phyloP scores from a whole-genome alignment of 306 rosid genomes.

The Trifolium repens region DNA sequence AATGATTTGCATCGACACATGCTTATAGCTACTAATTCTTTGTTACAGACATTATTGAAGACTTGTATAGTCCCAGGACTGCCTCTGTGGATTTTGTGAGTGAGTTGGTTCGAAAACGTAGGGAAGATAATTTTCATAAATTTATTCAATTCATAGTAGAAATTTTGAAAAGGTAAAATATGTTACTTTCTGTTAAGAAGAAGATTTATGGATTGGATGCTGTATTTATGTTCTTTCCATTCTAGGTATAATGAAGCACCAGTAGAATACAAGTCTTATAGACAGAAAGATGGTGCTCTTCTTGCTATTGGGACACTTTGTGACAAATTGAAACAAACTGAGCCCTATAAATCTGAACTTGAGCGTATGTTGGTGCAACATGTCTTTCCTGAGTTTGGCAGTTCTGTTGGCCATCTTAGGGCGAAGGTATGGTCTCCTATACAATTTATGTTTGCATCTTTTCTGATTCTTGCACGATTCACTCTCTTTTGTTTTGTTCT shows the following conservation, averaged over 20 bases:
- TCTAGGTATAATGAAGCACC: constrained; percentile 86
- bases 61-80: constrained; percentile 92
- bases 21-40: constrained; percentile 41
- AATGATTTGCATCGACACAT: background rate
- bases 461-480: constrained; percentile 13
- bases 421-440: constrained; percentile 73
- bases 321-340: constrained; percentile 88
- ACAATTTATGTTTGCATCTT: constrained; percentile 8
- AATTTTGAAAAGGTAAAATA: constrained; percentile 76
- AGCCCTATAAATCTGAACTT: constrained; percentile 94
- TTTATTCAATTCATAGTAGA: constrained; percentile 82
- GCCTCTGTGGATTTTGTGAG: constrained; percentile 96
- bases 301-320: constrained; percentile 98
- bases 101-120: constrained; percentile 91
- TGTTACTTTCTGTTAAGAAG: constrained; percentile 9
- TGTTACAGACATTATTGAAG: constrained; percentile 85
- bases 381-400: constrained; percentile 93
- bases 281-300: constrained; percentile 97
- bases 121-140: constrained; percentile 90
- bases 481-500: constrained; percentile 8
- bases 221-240: constrained; percentile 25
- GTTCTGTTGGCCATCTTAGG: constrained; percentile 94
- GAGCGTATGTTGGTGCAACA: constrained; percentile 98
- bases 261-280: constrained; percentile 73
- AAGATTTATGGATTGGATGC: constrained; percentile 25